phyloP scores from a whole-genome alignment of 2,329 filamentous ascomycete species.

The Byssothecium circinans region DNA sequence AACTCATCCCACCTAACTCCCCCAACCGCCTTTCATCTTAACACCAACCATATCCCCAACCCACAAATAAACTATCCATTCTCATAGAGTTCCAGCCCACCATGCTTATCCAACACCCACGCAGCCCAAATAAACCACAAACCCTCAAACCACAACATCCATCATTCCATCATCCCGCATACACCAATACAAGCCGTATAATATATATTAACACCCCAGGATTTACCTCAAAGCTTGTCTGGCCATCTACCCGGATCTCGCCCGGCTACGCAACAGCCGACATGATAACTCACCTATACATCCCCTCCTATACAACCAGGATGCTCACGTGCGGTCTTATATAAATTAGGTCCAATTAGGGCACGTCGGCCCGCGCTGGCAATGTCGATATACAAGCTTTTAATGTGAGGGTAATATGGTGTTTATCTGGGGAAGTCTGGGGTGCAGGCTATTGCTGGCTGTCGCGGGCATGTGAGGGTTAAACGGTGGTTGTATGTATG shows the following conservation, averaged over 20 bases:
- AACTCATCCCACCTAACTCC: no score
- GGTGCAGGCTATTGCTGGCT: constrained; percentile 1
- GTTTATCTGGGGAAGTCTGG: constrained; percentile 20
- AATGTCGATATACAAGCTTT: constrained; percentile 22
- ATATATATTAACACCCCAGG: constrained; percentile 28
- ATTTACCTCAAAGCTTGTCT: constrained; percentile 18
- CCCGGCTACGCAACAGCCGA: constrained; percentile 27
- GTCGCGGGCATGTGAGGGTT: constrained; percentile 8
- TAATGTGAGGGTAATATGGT: constrained; percentile 28
- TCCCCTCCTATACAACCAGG: neutral
- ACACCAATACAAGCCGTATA: constrained; percentile 15
- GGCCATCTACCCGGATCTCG: constrained; percentile 13
- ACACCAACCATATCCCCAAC: neutral
- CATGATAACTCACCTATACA: constrained; percentile 14
- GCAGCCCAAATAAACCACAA: constrained; percentile 1
- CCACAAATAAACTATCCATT: neutral
- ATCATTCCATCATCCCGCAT: constrained; percentile 24
- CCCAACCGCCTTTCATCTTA: neutral
- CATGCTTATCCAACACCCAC: constrained; percentile 14
- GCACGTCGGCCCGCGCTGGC: constrained; percentile 23
- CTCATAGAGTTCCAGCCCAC: constrained; percentile 11
- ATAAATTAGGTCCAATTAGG: constrained; percentile 21
- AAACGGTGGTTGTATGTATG: no score
- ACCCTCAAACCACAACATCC: neutral
- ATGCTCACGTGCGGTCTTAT: constrained; percentile 12